Evolutionary conservation across 2,329 filamentous ascomycete genomes (phyloP), one percentile per base, ranked within the genome.

Genomic region (Pseudogymnoascus sp.): DNA sequence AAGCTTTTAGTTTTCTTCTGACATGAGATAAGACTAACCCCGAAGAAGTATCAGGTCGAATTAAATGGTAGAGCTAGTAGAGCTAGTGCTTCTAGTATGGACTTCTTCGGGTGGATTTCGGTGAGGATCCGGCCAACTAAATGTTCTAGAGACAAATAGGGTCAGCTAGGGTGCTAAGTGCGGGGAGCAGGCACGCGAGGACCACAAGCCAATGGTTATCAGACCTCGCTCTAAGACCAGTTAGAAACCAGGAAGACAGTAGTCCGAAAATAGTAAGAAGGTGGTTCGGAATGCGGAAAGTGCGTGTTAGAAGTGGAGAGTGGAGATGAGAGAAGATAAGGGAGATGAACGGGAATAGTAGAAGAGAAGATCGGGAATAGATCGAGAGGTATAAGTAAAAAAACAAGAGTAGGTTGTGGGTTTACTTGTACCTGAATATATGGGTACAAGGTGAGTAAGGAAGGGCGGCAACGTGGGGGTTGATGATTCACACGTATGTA

Each of bases 1-100:
- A 56, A 56, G 50, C 50, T 56, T 56, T 56, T 56, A 56, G 50
- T 34, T 56, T 34, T 31, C 28, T 56, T 56, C 28, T 56, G 50
- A 56, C 50, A 56, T 34, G 50, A 56, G 50, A 56, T 56, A 34
- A 56, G 50, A 34, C 50, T 34, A 56, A 12, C 5, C 28, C 50
- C 18, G 50, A 56, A 56, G 28, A 18, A 28, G 50, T 18, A 56
- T 34, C 21, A 18, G 34, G 50, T 56, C 16, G 25, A 18, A 56
- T 56, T 34, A 34, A 34, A 21, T 56, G 25, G 7, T 12, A 34
- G n/a, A 34, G 10, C 50, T 56, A 56, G 50, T 34, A 12, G n/a
- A 34, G 50, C 50, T 56, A 56, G 25, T 56, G 10, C n/a, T 23
- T 34, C 31, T 56, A 14, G 25, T 56, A 18, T 8, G 28, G 50